Evolutionary conservation across 495 filamentous ascomycete species (phyloP).

Genomic region (Saxophila tyrrhenica): DNA sequence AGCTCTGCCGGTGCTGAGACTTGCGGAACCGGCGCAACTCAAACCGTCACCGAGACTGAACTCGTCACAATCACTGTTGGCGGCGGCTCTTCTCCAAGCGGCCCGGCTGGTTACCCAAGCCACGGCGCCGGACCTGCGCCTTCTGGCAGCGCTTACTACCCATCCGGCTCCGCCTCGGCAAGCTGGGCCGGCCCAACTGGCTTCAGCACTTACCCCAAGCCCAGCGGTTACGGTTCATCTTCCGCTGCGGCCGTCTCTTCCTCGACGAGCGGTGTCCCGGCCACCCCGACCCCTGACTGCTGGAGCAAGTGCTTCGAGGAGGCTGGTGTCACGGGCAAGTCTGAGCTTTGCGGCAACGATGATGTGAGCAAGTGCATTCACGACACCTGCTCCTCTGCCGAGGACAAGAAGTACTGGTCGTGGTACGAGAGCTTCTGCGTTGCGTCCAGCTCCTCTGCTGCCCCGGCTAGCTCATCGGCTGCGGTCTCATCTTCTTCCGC

Average conservation of each 20-base stretch:
- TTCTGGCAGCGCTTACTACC: slow-evolving; percentile 10
- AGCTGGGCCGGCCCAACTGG: slow-evolving; percentile 1
- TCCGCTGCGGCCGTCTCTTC: neutral
- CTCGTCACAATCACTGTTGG: slow-evolving; percentile 11
- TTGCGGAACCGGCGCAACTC: slow-evolving; percentile 7
- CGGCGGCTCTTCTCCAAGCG: neutral
- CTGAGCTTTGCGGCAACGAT: neutral
- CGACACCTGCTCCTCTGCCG: neutral
- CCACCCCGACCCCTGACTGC: neutral
- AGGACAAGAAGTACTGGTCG: neutral
- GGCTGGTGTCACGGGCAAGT: neutral
- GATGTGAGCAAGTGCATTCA: neutral
- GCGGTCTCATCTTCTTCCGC: neutral
- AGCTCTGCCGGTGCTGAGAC: neutral
- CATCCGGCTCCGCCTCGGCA: neutral
- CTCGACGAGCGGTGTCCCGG: neutral
- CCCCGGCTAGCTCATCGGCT: too few species aligned
- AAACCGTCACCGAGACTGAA: slow-evolving; percentile 14
- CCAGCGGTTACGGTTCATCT: neutral
- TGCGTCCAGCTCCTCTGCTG: neutral
- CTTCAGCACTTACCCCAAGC: slow-evolving; percentile 14
- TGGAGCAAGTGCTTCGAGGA: neutral
- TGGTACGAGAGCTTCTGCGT: neutral
- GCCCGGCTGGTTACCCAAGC: slow-evolving; percentile 1
- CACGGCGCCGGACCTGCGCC: slow-evolving; percentile 4